Evolutionary conservation across 2,329 filamentous ascomycete species (phyloP).

Genomic region (Plectosphaerella sp.): DNA sequence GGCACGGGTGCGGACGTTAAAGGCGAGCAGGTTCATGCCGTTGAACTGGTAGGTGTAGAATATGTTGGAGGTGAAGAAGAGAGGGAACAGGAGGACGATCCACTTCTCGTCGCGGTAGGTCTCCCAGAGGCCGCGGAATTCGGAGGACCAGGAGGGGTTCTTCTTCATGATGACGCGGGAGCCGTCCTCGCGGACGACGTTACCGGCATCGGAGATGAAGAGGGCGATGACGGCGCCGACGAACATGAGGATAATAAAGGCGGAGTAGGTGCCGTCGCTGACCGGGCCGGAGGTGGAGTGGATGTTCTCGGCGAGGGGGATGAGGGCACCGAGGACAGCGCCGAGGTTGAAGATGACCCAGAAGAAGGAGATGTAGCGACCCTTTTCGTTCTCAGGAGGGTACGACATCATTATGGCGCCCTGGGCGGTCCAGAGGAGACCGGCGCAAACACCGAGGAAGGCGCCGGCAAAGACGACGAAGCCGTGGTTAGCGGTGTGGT

Average conservation of each 20-base stretch:
- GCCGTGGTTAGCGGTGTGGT: conserved; percentile 61
- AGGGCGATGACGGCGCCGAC: conserved; percentile 66
- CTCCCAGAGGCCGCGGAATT: conserved; percentile 71
- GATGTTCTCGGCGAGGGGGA: conserved; percentile 71
- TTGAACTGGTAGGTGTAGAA: conserved; percentile 76
- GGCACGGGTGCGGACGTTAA: conserved; percentile 70
- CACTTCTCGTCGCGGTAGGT: conserved; percentile 67
- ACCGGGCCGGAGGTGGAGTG: conserved; percentile 50
- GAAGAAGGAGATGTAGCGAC: conserved; percentile 84
- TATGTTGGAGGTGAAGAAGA: conserved; percentile 81
- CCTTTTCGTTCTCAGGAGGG: conserved; percentile 75
- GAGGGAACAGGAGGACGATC: conserved; percentile 72
- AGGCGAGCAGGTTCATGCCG: conserved; percentile 64
- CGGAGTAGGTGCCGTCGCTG: conserved; percentile 79
- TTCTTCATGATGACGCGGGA: conserved; percentile 83
- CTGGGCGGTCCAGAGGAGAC: conserved; percentile 77
- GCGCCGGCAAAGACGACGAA: conserved; percentile 76
- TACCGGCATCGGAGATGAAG: conserved; percentile 64
- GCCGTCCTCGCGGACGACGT: conserved; percentile 72
- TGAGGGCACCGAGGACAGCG: conserved; percentile 77
- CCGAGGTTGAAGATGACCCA: conserved; percentile 96
- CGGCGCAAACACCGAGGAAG: conserved; percentile 73
- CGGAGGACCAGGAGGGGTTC: conserved; percentile 80
- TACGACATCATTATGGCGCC: conserved; percentile 90
- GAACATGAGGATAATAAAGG: conserved; percentile 80